phyloP scores from a whole-genome alignment of 441 rosid species.

The Pelargonium myrrhifolium region DNA sequence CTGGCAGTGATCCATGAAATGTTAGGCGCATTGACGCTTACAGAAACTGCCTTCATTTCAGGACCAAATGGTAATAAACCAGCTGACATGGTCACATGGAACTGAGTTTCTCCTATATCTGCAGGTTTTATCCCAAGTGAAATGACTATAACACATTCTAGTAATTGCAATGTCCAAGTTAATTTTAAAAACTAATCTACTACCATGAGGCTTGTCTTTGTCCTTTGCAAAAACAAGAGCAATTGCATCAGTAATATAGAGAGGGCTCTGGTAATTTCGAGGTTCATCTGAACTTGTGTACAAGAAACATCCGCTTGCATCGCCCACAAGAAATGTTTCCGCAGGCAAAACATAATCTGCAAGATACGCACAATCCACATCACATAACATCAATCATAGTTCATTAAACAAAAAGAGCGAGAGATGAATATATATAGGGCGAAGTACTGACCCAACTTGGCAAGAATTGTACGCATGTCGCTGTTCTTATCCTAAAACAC shows the following conservation, averaged over 20 bases:
- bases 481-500: constrained; percentile 25
- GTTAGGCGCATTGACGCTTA: constrained; percentile 17
- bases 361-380: background rate
- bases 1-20: constrained; percentile 35
- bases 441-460: constrained; percentile 30
- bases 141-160: background rate
- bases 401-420: too few relatives aligned
- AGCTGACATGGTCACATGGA: constrained; percentile 34
- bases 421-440: background rate
- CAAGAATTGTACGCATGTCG: constrained; percentile 30
- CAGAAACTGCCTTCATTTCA: constrained; percentile 30
- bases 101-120: constrained; percentile 38
- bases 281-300: constrained; percentile 17
- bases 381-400: too few relatives aligned
- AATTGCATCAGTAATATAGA: constrained; percentile 27
- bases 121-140: constrained; percentile 8
- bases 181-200: background rate
- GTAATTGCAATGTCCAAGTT: too few relatives aligned
- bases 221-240: constrained; percentile 51
- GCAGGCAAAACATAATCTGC: constrained; percentile 33
- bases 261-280: background rate
- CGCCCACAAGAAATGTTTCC: constrained; percentile 45
- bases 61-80: constrained; percentile 46
- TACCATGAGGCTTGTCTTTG: constrained; percentile 31
- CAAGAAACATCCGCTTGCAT: constrained; percentile 30